phyloP scores from a whole-genome alignment of 768 basidiomycete species.

The Pleurotus salmoneostramineus region DNA sequence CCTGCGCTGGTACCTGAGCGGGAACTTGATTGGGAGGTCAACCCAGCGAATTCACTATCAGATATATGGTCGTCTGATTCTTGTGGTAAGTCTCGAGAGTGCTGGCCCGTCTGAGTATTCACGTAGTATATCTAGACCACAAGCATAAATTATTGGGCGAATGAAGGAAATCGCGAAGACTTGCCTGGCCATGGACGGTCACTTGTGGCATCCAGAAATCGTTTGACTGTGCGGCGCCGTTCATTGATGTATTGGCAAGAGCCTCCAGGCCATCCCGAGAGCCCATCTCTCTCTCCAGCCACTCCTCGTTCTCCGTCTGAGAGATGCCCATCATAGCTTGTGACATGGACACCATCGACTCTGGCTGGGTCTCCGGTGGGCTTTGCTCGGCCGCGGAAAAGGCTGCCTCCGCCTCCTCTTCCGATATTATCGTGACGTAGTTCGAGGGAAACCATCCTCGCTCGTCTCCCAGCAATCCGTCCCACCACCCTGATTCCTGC shows the following conservation, averaged over 20 bases:
- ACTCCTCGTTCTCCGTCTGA: constrained; percentile 49
- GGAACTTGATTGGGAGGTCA: constrained; percentile 54
- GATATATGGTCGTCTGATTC: constrained; percentile 65
- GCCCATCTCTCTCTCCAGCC: constrained; percentile 47
- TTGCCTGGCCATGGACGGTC: constrained; percentile 77
- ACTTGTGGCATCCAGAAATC: constrained; percentile 94
- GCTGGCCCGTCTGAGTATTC: constrained; percentile 84
- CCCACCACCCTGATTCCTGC: constrained; percentile 97
- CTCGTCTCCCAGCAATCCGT: constrained; percentile 84
- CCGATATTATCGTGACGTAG: constrained; percentile 78
- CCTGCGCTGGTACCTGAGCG: constrained; percentile 53
- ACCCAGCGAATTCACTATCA: constrained; percentile 58
- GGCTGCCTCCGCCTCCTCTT: constrained; percentile 74
- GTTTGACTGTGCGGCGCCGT: constrained; percentile 42
- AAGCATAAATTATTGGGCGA: constrained; percentile 1
- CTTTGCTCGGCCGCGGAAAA: constrained; percentile 47
- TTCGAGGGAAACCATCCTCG: constrained; percentile 98
- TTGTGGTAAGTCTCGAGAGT: constrained; percentile 78
- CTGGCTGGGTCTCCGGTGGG: constrained; percentile 22
- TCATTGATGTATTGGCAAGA: constrained; percentile 22
- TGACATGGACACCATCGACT: constrained; percentile 44
- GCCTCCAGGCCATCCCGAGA: constrained; percentile 30
- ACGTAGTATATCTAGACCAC: constrained; percentile 82
- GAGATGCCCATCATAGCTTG: constrained; percentile 35
- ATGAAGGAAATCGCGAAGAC: constrained; percentile 18